phyloP scores from a whole-genome alignment of 129 eudicot genomes.

The Erigeron canadensis region DNA sequence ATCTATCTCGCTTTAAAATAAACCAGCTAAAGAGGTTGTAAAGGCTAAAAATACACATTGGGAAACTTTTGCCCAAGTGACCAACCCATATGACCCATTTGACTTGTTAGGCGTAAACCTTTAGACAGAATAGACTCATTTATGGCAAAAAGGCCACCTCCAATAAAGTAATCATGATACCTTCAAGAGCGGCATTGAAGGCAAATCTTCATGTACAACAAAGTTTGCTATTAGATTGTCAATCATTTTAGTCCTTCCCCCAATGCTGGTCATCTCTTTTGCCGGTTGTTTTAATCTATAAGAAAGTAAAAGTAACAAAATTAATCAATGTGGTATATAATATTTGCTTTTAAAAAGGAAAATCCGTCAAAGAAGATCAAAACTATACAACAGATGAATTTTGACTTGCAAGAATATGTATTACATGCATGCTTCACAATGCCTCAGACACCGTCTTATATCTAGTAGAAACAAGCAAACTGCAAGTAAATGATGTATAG shows the following conservation, averaged over 20 bases:
- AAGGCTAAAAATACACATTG: slow-evolving; percentile 5
- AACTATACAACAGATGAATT: neutral
- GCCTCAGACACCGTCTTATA: too few species aligned
- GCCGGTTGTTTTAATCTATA: slow-evolving; percentile 66
- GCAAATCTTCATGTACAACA: slow-evolving; percentile 42
- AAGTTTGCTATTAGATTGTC: slow-evolving; percentile 30
- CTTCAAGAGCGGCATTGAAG: slow-evolving; percentile 42
- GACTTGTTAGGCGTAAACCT: neutral
- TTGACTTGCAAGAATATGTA: slow-evolving; percentile 7
- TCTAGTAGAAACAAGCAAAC: slow-evolving; percentile 6
- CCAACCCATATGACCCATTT: neutral
- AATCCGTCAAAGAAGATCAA: neutral
- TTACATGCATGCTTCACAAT: neutral
- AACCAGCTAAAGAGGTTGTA: neutral
- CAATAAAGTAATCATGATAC: slow-evolving; percentile 33
- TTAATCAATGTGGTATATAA: slow-evolving; percentile 3
- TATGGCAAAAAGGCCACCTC: neutral
- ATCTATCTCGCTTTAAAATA: neutral
- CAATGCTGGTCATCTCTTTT: slow-evolving; percentile 32
- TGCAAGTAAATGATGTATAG: neutral
- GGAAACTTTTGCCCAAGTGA: neutral
- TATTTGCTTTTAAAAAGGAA: neutral
- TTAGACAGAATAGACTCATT: neutral
- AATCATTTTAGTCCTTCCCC: slow-evolving; percentile 22
- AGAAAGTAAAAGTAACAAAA: slow-evolving; percentile 19